Conservation (phyloP, 139 green algal species). For the Trebouxia sp. region DNA sequence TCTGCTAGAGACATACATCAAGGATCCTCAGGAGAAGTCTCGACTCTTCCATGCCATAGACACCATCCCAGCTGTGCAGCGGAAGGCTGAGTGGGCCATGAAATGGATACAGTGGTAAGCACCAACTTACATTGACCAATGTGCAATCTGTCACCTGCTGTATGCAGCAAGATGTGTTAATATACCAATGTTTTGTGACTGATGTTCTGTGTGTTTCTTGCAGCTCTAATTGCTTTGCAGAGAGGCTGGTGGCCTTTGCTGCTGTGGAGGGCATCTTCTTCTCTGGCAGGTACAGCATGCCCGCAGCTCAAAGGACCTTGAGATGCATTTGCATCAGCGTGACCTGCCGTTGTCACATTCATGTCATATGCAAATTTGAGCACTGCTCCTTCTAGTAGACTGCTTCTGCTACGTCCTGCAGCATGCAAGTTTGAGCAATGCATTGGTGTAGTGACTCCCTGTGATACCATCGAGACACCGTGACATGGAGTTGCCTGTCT, state of each 20-base stretch:
- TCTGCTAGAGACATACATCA: conserved; percentile 98
- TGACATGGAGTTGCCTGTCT: too few species aligned
- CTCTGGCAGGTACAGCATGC: conserved; percentile 69
- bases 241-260: conserved; percentile 94
- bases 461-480: too few species aligned
- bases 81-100: conserved; percentile 97
- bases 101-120: conserved; percentile 90
- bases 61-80: conserved; percentile 86
- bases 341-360: too few species aligned
- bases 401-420: too few species aligned
- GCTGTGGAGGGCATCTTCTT: conserved; percentile 99
- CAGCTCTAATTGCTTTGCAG: conserved; percentile 73
- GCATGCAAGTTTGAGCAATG: too few species aligned
- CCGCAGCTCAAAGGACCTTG: too few species aligned
- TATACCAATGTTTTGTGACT: neutral
- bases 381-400: too few species aligned
- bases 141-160: too few species aligned
- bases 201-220: neutral
- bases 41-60: conserved; percentile 94
- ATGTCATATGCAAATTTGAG: too few species aligned
- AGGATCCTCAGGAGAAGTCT: conserved; percentile 76
- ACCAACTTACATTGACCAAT: too few species aligned
- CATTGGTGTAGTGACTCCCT: too few species aligned
- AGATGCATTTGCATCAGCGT: too few species aligned
- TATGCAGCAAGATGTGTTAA: neutral